Evolutionary conservation across 441 rosid genomes (phyloP).

Genomic region (Populus hybrid): DNA sequence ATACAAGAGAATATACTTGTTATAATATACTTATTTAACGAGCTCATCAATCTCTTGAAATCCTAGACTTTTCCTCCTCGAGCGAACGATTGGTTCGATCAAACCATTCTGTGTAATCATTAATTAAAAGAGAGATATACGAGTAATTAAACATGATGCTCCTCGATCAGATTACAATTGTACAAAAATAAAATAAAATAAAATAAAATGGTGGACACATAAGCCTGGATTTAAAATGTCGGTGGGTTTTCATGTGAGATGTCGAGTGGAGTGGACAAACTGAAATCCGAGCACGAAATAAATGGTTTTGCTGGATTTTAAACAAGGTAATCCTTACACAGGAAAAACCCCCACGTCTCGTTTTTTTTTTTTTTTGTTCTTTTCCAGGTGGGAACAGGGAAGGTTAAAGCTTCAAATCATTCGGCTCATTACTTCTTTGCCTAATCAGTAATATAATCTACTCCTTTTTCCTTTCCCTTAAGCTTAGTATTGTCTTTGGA

Average conservation of each 20-base stretch:
- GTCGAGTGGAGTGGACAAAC: background rate
- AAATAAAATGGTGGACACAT: background rate
- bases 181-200: background rate
- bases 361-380: no score
- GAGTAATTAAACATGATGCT: background rate
- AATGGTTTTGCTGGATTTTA: background rate
- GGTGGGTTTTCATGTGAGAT: background rate
- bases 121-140: no score
- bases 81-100: no score
- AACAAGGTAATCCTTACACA: background rate
- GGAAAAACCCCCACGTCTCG: background rate
- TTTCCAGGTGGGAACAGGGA: background rate
- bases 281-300: background rate
- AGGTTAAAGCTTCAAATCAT: background rate
- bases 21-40: no score
- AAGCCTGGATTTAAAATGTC: background rate
- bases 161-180: background rate
- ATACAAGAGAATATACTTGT: background rate
- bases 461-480: no score
- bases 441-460: no score
- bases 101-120: no score
- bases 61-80: no score
- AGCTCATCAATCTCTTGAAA: no score
- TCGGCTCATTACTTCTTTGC: background rate
- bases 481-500: no score